Conservation (phyloP, 2,329 filamentous ascomycete species). For the Magnaporthiopsis incrustans region DNA sequence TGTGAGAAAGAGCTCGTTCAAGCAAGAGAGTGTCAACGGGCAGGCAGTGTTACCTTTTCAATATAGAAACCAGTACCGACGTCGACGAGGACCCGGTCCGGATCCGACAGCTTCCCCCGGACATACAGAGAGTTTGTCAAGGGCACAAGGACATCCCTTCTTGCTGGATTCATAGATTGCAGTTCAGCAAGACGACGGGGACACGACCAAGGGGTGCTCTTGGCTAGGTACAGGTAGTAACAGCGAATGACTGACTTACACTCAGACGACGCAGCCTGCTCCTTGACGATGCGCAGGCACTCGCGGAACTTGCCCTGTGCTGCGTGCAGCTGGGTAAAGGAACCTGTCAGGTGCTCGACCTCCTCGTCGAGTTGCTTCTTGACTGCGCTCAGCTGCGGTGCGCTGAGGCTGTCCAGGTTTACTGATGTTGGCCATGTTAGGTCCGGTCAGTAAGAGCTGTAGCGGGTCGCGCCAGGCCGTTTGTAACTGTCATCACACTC, state of each 20-base stretch:
- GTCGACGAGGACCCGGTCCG: slow-evolving; percentile 45
- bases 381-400: slow-evolving; percentile 79
- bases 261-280: slow-evolving; percentile 11
- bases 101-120: slow-evolving; percentile 42
- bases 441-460: background rate
- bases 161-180: slow-evolving; percentile 16
- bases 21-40: background rate
- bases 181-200: background rate
- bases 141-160: slow-evolving; percentile 72
- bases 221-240: background rate
- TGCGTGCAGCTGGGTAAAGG: slow-evolving; percentile 80
- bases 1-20: background rate
- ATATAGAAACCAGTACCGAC: slow-evolving; percentile 92
- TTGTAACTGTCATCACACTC: background rate
- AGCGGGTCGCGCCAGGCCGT: background rate
- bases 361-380: slow-evolving; percentile 97
- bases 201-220: background rate
- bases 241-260: background rate
- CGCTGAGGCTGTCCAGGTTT: slow-evolving; percentile 66
- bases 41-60: slow-evolving; percentile 60
- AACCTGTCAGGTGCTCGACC: slow-evolving; percentile 85
- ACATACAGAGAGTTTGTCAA: slow-evolving; percentile 94
- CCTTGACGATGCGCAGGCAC: slow-evolving; percentile 67
- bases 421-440: slow-evolving; percentile 27
- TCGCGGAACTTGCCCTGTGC: slow-evolving; percentile 90